Evolutionary conservation across 306 rosid species (phyloP).

Genomic region (Sicyos edulis): DNA sequence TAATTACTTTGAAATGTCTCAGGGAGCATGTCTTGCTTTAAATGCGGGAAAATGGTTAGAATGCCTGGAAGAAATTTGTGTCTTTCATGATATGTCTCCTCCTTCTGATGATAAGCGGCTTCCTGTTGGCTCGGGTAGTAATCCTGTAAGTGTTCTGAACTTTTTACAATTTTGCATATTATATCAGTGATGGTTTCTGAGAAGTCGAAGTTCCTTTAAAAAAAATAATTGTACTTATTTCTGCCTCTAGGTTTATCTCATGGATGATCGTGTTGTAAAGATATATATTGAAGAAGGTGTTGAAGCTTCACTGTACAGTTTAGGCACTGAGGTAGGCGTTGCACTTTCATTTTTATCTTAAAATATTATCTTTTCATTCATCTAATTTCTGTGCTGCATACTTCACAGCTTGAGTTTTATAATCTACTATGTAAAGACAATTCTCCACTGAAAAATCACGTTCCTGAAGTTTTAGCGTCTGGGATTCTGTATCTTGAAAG

Average conservation of each 20-base stretch:
- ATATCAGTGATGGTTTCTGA: neutral
- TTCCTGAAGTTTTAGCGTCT: conserved; percentile 65
- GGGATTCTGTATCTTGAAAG: conserved; percentile 73
- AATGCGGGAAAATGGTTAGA: conserved; percentile 70
- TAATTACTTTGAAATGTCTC: conserved; percentile 25
- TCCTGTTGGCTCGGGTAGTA: conserved; percentile 96
- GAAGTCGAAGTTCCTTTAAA: conserved; percentile 6
- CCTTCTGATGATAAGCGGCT: conserved; percentile 82
- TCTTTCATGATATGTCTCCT: conserved; percentile 58
- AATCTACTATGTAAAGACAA: conserved; percentile 47
- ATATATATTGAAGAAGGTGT: conserved; percentile 82
- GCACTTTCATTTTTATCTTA: conserved; percentile 22
- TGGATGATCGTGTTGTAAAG: conserved; percentile 55
- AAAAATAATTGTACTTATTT: conserved; percentile 14
- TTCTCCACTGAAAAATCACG: conserved; percentile 56
- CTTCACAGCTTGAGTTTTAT: conserved; percentile 75
- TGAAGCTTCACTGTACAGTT: conserved; percentile 73
- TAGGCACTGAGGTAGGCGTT: conserved; percentile 79
- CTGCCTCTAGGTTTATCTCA: conserved; percentile 63
- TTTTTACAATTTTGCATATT: neutral
- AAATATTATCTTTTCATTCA: conserved; percentile 23
- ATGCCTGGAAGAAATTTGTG: conserved; percentile 59
- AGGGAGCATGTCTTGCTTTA: conserved; percentile 91
- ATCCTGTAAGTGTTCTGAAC: conserved; percentile 72
- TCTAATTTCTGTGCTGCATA: conserved; percentile 29